Percentiles rank a stretch among this genome's conserved stretches.
Conservation (phyloP, 1,284 basidiomycete species). For the Trametes pubescens region DNA sequence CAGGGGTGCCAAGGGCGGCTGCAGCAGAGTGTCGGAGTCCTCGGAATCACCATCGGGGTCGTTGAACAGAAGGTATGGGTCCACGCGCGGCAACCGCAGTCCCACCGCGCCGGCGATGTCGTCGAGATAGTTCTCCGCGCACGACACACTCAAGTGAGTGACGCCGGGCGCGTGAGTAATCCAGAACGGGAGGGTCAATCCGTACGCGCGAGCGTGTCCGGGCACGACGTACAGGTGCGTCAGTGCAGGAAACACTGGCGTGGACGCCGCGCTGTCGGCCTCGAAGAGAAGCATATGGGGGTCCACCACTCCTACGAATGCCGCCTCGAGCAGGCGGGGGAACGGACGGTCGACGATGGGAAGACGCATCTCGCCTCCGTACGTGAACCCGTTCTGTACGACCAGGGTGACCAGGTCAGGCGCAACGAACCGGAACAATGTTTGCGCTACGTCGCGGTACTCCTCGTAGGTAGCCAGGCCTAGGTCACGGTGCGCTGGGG, state of each 20-base stretch:
- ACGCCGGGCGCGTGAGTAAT: background rate
- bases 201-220: background rate
- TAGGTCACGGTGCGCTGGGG: too few species aligned
- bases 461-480: too few species aligned
- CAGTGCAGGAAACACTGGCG: background rate
- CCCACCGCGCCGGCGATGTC: background rate
- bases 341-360: background rate
- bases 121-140: background rate
- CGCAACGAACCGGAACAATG: background rate
- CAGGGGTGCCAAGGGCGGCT: background rate
- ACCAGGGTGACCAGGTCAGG: background rate
- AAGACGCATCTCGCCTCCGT: background rate
- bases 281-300: background rate
- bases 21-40: background rate
- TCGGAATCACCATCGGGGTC: background rate
- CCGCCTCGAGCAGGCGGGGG: background rate
- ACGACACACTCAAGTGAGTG: background rate
- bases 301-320: background rate
- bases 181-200: background rate
- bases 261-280: too few species aligned
- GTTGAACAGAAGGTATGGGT: too few species aligned
- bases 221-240: conserved; percentile 1
- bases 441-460: background rate
- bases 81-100: background rate
- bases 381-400: background rate